phyloP scores from a whole-genome alignment of 306 rosid genomes.

The Ochetophila trinervis region DNA sequence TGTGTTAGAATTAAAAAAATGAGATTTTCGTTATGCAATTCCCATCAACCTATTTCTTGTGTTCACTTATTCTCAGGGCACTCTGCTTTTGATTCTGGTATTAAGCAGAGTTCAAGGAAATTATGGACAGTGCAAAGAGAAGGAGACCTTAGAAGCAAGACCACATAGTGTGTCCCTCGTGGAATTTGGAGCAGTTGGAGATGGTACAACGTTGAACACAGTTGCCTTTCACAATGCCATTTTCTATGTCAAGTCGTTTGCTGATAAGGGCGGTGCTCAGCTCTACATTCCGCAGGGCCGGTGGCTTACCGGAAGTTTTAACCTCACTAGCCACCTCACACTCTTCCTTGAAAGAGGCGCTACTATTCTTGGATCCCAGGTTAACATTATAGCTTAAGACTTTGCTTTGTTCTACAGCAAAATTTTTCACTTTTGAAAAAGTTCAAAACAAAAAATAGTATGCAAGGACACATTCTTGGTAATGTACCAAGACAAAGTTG shows the following conservation, averaged over 20 bases:
- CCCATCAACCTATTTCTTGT: slow-evolving; percentile 9
- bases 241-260: slow-evolving; percentile 65
- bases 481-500: no score
- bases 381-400: slow-evolving; percentile 2
- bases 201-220: slow-evolving; percentile 64
- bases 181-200: slow-evolving; percentile 77
- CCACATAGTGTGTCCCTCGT: slow-evolving; percentile 66
- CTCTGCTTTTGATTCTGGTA: slow-evolving; percentile 38
- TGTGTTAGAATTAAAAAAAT: no score
- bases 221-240: slow-evolving; percentile 66
- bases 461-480: background rate
- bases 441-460: background rate
- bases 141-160: slow-evolving; percentile 29
- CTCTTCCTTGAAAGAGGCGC: slow-evolving; percentile 65
- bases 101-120: slow-evolving; percentile 30
- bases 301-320: slow-evolving; percentile 69
- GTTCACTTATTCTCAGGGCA: slow-evolving; percentile 25
- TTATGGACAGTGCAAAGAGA: slow-evolving; percentile 27
- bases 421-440: background rate
- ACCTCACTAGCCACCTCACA: slow-evolving; percentile 72
- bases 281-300: slow-evolving; percentile 58
- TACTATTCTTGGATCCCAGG: slow-evolving; percentile 62
- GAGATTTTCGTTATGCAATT: background rate
- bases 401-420: background rate
- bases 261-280: slow-evolving; percentile 76